Conservation (phyloP, 208 protist species). For the Trypanosoma mega region DNA sequence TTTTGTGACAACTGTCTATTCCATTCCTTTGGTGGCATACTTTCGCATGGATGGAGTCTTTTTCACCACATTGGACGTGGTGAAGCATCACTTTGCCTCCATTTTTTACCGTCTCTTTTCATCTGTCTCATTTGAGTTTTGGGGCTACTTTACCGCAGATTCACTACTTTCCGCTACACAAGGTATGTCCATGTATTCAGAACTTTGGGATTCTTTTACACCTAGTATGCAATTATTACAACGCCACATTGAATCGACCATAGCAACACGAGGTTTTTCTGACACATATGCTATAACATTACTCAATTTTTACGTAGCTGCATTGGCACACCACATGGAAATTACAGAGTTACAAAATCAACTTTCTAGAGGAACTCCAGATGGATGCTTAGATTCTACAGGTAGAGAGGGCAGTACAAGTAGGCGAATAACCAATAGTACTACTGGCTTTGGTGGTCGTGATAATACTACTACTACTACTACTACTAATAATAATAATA, state of each 20-base stretch:
- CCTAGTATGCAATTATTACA: conserved; percentile 3
- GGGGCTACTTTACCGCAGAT: conserved; percentile 29
- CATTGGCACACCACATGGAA: conserved; percentile 14
- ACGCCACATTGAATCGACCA: not conserved
- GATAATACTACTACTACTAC: no score
- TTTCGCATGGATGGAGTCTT: conserved; percentile 32
- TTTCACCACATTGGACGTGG: conserved; percentile 7
- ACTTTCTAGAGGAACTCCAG: not conserved
- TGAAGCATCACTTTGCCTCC: conserved; percentile 17
- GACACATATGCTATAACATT: conserved; percentile 15
- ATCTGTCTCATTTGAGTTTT: conserved; percentile 28
- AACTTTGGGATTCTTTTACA: conserved; percentile 25
- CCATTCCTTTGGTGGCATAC: conserved; percentile 18
- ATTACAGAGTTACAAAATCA: conserved; percentile 7
- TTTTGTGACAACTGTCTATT: conserved; percentile 26
- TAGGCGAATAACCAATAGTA: no score
- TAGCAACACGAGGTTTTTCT: not conserved
- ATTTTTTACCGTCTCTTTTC: conserved; percentile 23
- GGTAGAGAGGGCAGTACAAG: no score
- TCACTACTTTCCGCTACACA: conserved; percentile 33
- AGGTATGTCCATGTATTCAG: conserved; percentile 28
- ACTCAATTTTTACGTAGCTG: conserved; percentile 21
- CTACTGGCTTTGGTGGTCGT: not conserved
- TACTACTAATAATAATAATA: not conserved
- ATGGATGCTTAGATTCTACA: no score